A percentile compares a stretch with the other conserved stretches of the same genome.
Evolutionary conservation across 495 filamentous ascomycete genomes (phyloP).

Genomic region (Penicillium atrosanguineum): DNA sequence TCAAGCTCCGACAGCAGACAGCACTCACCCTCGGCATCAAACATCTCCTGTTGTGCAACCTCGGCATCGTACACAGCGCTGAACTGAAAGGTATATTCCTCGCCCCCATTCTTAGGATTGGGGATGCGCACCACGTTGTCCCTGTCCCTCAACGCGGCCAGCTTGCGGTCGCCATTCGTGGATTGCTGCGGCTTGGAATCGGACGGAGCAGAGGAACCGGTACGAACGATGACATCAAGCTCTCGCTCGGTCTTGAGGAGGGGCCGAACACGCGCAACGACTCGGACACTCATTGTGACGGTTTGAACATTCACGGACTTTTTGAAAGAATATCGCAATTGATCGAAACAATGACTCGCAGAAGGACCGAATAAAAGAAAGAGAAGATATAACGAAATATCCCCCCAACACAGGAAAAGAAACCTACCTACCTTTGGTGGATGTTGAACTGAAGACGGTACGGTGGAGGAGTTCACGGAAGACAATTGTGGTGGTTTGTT

Average conservation of each 20-base stretch:
- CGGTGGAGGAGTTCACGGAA: conserved; percentile 20
- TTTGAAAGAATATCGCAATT: background rate
- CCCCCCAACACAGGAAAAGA: conserved; percentile 14
- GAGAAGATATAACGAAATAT: conserved; percentile 13
- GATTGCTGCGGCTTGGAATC: conserved; percentile 25
- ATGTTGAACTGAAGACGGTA: conserved; percentile 16
- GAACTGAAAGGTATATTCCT: conserved; percentile 93
- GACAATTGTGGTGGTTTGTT: conserved; percentile 23
- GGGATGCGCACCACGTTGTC: conserved; percentile 81
- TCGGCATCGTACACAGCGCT: conserved; percentile 84
- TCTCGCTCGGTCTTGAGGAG: conserved; percentile 79
- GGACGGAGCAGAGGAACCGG: conserved; percentile 33
- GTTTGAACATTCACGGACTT: conserved; percentile 17
- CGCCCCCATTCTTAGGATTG: conserved; percentile 86
- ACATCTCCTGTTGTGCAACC: conserved; percentile 80
- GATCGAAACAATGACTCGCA: conserved; percentile 2
- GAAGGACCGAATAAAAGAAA: conserved; percentile 13
- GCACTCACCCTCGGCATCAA: conserved; percentile 77
- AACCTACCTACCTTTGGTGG: conserved; percentile 22
- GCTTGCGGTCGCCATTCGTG: conserved; percentile 26
- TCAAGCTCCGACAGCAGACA: background rate
- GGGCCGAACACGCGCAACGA: conserved; percentile 86
- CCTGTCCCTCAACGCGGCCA: conserved; percentile 51
- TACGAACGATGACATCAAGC: conserved; percentile 78
- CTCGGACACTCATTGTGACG: conserved; percentile 61